Percentiles rank a stretch among this genome's conserved stretches.
Conservation (phyloP, 192 early-diverging fungal species). For the Pilaira anomala region DNA sequence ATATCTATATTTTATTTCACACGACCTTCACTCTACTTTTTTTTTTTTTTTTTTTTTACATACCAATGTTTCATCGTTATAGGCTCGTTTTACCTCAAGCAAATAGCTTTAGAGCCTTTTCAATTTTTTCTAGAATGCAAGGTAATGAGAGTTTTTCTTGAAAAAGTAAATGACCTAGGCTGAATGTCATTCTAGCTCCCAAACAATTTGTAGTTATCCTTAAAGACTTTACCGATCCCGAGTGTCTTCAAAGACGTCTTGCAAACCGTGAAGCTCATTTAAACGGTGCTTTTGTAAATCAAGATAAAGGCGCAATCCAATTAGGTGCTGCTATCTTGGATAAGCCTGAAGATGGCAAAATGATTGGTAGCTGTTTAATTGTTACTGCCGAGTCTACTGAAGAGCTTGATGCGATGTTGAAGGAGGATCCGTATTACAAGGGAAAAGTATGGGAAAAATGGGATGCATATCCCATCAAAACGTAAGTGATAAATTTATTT, state of each 20-base stretch:
- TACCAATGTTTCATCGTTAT: too few species aligned
- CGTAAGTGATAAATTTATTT: not conserved
- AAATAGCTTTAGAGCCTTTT: too few species aligned
- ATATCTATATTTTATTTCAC: too few species aligned
- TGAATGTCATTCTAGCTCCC: not conserved
- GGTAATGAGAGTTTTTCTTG: too few species aligned
- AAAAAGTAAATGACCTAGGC: too few species aligned
- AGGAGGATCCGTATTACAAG: slow-evolving; percentile 11
- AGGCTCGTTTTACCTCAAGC: too few species aligned
- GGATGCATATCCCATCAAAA: not conserved
- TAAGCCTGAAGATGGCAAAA: slow-evolving; percentile 15
- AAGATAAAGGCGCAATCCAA: not conserved
- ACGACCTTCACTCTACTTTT: too few species aligned
- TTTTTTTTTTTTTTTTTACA: too few species aligned
- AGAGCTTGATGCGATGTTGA: not conserved
- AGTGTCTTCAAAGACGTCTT: slow-evolving; percentile 9
- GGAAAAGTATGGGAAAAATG: slow-evolving; percentile 22
- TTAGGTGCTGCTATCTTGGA: slow-evolving; percentile 10
- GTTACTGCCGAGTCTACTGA: not conserved
- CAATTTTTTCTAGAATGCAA: too few species aligned
- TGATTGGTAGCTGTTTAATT: slow-evolving; percentile 10
- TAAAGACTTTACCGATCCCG: slow-evolving; percentile 3
- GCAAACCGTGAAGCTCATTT: not conserved
- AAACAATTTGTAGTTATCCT: slow-evolving; percentile 3
- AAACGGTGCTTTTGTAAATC: not conserved